Evolutionary conservation across 495 filamentous ascomycete genomes (phyloP).

Genomic region (Lasiosphaeriaceae sp.): DNA sequence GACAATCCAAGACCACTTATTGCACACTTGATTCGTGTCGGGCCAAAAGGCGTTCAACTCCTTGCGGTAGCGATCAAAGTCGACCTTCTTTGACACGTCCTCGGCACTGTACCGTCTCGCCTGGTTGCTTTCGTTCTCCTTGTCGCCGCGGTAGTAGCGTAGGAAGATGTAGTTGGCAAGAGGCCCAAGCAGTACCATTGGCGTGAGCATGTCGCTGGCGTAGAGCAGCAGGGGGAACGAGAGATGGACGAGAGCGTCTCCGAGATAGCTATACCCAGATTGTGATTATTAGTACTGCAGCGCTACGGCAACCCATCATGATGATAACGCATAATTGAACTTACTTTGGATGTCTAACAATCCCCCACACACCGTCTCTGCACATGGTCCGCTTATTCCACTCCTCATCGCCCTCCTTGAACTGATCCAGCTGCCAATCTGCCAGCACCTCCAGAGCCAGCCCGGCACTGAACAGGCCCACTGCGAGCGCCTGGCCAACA

Average conservation of each 20-base stretch:
- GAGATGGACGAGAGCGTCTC: slow-evolving; percentile 52
- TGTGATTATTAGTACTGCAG: not conserved
- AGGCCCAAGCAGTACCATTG: slow-evolving; percentile 50
- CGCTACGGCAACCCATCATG: not conserved
- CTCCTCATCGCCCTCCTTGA: slow-evolving; percentile 26
- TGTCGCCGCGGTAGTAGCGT: slow-evolving; percentile 51
- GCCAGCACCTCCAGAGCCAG: slow-evolving; percentile 52
- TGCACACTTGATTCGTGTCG: slow-evolving; percentile 38
- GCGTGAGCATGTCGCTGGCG: slow-evolving; percentile 47
- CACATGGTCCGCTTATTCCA: slow-evolving; percentile 31
- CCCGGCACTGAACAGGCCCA: slow-evolving; percentile 51
- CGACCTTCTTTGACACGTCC: slow-evolving; percentile 45
- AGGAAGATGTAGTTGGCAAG: slow-evolving; percentile 56
- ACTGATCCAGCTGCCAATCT: slow-evolving; percentile 47
- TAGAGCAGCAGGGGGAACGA: slow-evolving; percentile 49
- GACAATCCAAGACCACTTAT: slow-evolving; percentile 53
- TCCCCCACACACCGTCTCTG: slow-evolving; percentile 54
- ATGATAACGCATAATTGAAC: slow-evolving; percentile 23
- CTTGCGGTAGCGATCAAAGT: slow-evolving; percentile 45
- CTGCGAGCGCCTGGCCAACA: slow-evolving; percentile 40
- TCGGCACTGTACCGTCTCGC: slow-evolving; percentile 44
- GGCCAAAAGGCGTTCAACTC: slow-evolving; percentile 60
- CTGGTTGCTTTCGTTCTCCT: slow-evolving; percentile 49
- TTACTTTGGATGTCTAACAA: slow-evolving; percentile 60
- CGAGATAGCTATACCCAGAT: slow-evolving; percentile 47